A percentile compares a stretch with the other conserved stretches of the same genome.
Evolutionary conservation across 2,329 filamentous ascomycete species (phyloP).

Genomic region (Ramichloridium luteum): DNA sequence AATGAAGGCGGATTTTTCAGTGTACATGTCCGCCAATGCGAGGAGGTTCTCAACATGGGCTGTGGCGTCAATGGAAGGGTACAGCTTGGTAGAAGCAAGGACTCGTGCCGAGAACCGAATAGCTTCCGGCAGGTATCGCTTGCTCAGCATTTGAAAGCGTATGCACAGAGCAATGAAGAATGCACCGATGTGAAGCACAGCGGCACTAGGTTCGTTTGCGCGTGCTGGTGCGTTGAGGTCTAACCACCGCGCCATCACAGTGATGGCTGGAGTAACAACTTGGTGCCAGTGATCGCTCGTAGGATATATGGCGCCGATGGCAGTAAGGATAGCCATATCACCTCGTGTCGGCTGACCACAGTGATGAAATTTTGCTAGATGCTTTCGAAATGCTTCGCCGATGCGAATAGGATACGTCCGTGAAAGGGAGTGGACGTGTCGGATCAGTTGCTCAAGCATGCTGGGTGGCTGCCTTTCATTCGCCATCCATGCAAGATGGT

Average conservation of each 20-base stretch:
- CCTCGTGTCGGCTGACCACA: slow-evolving; percentile 47
- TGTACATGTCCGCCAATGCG: slow-evolving; percentile 60
- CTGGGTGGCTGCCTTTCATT: slow-evolving; percentile 43
- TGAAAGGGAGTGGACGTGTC: slow-evolving; percentile 85
- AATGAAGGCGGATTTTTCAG: slow-evolving; percentile 56
- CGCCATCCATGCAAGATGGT: slow-evolving; percentile 50
- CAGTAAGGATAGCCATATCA: slow-evolving; percentile 73
- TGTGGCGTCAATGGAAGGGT: slow-evolving; percentile 30
- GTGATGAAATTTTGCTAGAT: slow-evolving; percentile 47
- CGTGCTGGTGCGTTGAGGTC: slow-evolving; percentile 55
- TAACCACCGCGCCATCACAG: slow-evolving; percentile 73
- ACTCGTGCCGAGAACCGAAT: slow-evolving; percentile 71
- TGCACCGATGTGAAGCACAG: slow-evolving; percentile 56
- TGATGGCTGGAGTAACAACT: slow-evolving; percentile 78
- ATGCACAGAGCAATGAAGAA: slow-evolving; percentile 69
- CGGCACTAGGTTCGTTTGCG: slow-evolving; percentile 51
- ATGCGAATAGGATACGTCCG: slow-evolving; percentile 74
- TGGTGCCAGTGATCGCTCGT: slow-evolving; percentile 97
- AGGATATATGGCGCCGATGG: slow-evolving; percentile 73
- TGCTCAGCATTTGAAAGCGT: slow-evolving; percentile 72
- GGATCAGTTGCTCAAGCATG: slow-evolving; percentile 65
- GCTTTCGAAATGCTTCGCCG: slow-evolving; percentile 62
- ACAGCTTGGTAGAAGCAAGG: slow-evolving; percentile 34
- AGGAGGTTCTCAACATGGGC: slow-evolving; percentile 51
- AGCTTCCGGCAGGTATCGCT: slow-evolving; percentile 80